These are phyloP conservation scores for Fraxinus americana DNA, from an alignment of 257 asterid species.

Conservation along the genomic window DNA sequence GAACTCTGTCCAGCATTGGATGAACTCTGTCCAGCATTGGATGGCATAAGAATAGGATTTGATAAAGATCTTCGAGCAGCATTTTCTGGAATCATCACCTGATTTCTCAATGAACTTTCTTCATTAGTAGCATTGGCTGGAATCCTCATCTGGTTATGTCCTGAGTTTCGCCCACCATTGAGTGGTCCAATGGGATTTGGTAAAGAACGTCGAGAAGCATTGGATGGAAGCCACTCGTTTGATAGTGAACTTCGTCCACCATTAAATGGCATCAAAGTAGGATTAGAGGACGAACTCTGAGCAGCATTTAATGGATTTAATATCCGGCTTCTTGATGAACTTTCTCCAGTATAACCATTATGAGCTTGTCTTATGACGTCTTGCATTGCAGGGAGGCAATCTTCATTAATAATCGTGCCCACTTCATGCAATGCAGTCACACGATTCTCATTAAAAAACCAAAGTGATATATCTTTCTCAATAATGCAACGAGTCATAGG, in stretches of 20 bases:
- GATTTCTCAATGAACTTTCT: not conserved
- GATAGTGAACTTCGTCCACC: not conserved
- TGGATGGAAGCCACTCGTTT: not conserved
- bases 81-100: slow-evolving; percentile 1
- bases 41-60: not conserved
- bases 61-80: not conserved
- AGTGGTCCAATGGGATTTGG: not conserved
- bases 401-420: slow-evolving; percentile 24
- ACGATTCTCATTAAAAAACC: slow-evolving; percentile 34
- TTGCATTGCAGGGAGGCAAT: slow-evolving; percentile 38
- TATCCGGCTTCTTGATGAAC: not conserved
- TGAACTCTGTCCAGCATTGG: not conserved
- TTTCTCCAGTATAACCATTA: slow-evolving; percentile 20
- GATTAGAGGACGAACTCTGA: not conserved
- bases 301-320: slow-evolving; percentile 8
- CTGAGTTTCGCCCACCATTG: not conserved
- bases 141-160: not conserved
- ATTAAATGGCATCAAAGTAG: not conserved
- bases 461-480: slow-evolving; percentile 32
- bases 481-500: slow-evolving; percentile 43
- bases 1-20: too few species aligned
- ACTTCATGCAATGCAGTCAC: slow-evolving; percentile 21
- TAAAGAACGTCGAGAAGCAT: not conserved
- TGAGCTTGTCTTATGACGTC: slow-evolving; percentile 48
- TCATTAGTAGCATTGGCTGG: not conserved